Percentiles rank a stretch among this genome's conserved stretches.
Evolutionary conservation across 2,329 filamentous ascomycete genomes (phyloP).

Genomic region (Alternaria arborescens): DNA sequence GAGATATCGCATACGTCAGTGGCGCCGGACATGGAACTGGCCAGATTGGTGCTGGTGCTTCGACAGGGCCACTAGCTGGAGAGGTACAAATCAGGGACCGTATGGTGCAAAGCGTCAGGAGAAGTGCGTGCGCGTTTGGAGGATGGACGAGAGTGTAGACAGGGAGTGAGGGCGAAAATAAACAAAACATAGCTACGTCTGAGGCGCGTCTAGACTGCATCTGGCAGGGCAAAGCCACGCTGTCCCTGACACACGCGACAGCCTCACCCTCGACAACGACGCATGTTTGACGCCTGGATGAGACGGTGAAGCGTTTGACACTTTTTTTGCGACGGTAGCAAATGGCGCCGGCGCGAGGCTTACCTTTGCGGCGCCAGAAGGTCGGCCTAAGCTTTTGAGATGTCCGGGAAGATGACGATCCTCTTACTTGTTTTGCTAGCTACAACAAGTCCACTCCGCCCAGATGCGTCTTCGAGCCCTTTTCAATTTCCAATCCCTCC

Average conservation of each 20-base stretch:
- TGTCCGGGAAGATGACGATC: conserved; percentile 18
- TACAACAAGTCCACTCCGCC: conserved; percentile 9
- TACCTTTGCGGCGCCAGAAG: conserved; percentile 10
- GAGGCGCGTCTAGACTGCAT: not conserved
- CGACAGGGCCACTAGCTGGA: not conserved
- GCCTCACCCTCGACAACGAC: not conserved
- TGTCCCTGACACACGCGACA: not conserved
- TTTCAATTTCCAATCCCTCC: not conserved
- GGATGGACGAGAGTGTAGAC: not conserved
- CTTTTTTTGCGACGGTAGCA: conserved; percentile 3
- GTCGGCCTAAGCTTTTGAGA: conserved; percentile 17
- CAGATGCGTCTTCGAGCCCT: conserved; percentile 9
- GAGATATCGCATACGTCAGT: conserved; percentile 3
- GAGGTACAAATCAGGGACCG: conserved; percentile 6
- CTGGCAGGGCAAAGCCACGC: not conserved
- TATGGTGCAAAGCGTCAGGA: not conserved
- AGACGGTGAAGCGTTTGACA: conserved; percentile 12
- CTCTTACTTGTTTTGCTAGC: conserved; percentile 19
- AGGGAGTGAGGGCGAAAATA: not conserved
- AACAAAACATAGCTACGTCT: not conserved
- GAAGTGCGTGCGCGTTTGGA: conserved; percentile 1
- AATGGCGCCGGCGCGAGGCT: conserved; percentile 6
- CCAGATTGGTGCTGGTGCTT: not conserved
- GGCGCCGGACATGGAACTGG: not conserved
- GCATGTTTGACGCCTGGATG: conserved; percentile 1